Conservation (phyloP, 2,329 filamentous ascomycete genomes). For the Cladosporium sp. region DNA sequence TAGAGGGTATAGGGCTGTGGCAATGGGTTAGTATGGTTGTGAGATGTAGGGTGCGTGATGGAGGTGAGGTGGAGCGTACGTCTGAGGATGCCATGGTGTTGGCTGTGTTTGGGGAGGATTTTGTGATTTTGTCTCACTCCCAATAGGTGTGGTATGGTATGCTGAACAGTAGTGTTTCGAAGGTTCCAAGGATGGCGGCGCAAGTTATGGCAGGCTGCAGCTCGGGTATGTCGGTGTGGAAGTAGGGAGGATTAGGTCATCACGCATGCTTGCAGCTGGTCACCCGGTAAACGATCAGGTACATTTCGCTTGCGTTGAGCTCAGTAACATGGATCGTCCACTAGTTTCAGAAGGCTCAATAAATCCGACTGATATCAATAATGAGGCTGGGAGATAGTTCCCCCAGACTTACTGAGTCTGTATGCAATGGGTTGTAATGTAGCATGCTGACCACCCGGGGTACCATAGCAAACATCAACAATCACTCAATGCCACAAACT, state of each 20-base stretch:
- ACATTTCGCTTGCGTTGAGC: background rate
- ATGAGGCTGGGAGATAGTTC: background rate
- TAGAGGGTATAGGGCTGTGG: constrained; percentile 46
- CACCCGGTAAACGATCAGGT: background rate
- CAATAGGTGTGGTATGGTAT: background rate
- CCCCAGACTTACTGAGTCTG: background rate
- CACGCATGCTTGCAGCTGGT: constrained; percentile 2
- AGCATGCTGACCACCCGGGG: background rate
- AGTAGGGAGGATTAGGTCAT: background rate
- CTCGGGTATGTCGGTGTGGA: constrained; percentile 3
- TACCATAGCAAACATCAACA: background rate
- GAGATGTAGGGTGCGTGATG: background rate
- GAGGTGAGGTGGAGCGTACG: background rate
- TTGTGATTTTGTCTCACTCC: background rate
- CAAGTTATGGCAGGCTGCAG: constrained; percentile 4
- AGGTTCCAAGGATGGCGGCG: background rate
- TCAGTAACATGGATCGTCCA: background rate
- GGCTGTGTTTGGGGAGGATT: background rate
- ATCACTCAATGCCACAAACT: background rate
- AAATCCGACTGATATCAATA: background rate
- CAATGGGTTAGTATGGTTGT: constrained; percentile 10
- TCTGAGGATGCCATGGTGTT: constrained; percentile 12
- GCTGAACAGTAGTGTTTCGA: background rate
- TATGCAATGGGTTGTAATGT: background rate
- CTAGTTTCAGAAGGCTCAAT: background rate